A percentile compares a stretch with the other conserved stretches of the same genome.
phyloP scores from a whole-genome alignment of 2,329 filamentous ascomycete genomes.

The Parasarocladium wereldwijsianum region DNA sequence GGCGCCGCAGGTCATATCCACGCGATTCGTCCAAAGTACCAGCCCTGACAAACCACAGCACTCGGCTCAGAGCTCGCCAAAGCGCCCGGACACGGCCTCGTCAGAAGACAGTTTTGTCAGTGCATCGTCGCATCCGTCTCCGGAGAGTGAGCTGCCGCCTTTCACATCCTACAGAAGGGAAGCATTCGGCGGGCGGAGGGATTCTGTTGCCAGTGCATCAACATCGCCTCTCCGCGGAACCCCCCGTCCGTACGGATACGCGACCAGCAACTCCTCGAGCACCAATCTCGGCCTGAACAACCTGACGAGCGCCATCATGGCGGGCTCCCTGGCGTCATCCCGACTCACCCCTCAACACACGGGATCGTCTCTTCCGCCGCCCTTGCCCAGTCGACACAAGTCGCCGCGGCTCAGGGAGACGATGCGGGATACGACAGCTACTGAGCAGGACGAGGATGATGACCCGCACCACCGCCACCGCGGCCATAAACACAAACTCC shows the following conservation, averaged over 20 bases:
- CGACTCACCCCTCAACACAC: constrained; percentile 29
- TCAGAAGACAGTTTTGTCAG: constrained; percentile 14
- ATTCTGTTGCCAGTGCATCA: constrained; percentile 12
- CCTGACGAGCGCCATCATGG: constrained; percentile 61
- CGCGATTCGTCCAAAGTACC: constrained; percentile 2
- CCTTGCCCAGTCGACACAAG: constrained; percentile 24
- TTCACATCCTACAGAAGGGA: no score
- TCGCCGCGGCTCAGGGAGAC: constrained; percentile 49
- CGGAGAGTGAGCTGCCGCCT: constrained; percentile 2
- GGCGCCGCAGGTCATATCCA: background rate
- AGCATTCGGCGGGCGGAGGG: no score
- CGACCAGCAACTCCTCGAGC: constrained; percentile 14
- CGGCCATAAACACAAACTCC: constrained; percentile 32
- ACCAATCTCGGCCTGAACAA: constrained; percentile 42
- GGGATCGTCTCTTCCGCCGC: constrained; percentile 18
- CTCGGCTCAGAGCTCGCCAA: constrained; percentile 2
- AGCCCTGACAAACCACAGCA: constrained; percentile 7
- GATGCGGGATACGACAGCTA: constrained; percentile 38
- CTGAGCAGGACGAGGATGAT: constrained; percentile 31
- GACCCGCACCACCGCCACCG: constrained; percentile 31
- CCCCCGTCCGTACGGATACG: constrained; percentile 12
- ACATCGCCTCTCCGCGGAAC: constrained; percentile 23
- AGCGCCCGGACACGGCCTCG: constrained; percentile 9
- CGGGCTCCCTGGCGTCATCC: constrained; percentile 55
- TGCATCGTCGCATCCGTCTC: constrained; percentile 12